Conservation (phyloP, 1,284 basidiomycete genomes). For the Phellopilus nigrolimitatus region DNA sequence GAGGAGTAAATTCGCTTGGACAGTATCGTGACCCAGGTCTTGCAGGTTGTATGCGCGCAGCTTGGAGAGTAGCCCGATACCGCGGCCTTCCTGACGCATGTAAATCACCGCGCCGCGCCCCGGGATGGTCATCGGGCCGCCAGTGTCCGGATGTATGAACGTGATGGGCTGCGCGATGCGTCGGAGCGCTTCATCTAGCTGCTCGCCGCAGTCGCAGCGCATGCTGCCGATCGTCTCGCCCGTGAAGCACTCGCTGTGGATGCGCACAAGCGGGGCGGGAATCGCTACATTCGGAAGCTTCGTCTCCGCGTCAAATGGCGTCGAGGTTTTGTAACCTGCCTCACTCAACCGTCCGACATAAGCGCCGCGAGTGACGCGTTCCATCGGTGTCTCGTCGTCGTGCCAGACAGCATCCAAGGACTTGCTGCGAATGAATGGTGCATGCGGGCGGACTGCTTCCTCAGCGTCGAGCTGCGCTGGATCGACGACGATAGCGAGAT, state of each 20-base stretch:
- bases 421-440: conserved; percentile 70
- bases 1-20: conserved; percentile 93
- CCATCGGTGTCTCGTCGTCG: conserved; percentile 86
- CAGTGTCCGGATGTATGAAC: conserved; percentile 30
- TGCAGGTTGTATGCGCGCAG: conserved; percentile 98
- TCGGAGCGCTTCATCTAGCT: conserved; percentile 94
- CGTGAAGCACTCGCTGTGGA: conserved; percentile 98
- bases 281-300: conserved; percentile 28
- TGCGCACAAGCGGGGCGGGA: conserved; percentile 83
- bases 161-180: conserved; percentile 78
- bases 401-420: conserved; percentile 86
- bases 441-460: conserved; percentile 34
- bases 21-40: conserved; percentile 97
- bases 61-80: conserved; percentile 95
- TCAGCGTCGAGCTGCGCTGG: conserved; percentile 67
- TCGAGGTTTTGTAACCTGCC: conserved; percentile 49
- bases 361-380: conserved; percentile 90
- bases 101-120: conserved; percentile 96
- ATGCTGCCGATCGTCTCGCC: conserved; percentile 98
- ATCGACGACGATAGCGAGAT: conserved; percentile 96
- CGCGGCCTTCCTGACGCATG: conserved; percentile 97
- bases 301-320: conserved; percentile 33
- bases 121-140: conserved; percentile 43
- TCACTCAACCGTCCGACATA: conserved; percentile 82
- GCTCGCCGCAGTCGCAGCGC: conserved; percentile 98